Conservation (phyloP, 106 monocot species). For the Dioscorea alata region DNA sequence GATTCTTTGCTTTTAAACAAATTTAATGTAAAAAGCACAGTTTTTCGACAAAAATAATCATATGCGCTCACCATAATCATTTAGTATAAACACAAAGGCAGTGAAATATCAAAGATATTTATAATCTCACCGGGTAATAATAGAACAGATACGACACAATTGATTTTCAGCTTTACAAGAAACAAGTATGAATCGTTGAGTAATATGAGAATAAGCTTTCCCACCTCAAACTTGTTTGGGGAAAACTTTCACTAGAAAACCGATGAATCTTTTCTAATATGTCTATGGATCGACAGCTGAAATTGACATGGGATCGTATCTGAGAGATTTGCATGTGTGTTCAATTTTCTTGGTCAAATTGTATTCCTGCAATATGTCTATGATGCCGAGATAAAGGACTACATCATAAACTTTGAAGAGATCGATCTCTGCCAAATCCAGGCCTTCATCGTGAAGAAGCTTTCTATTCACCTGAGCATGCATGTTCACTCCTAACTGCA, state of each 20-base stretch:
- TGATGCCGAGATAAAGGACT: slow-evolving; percentile 92
- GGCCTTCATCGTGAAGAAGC: slow-evolving; percentile 25
- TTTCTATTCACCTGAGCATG: slow-evolving; percentile 68
- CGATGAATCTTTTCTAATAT: slow-evolving; percentile 69
- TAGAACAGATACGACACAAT: too few relatives aligned
- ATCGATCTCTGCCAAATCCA: slow-evolving; percentile 26
- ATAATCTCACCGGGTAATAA: too few relatives aligned
- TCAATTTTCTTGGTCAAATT: slow-evolving; percentile 78
- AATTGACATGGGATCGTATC: slow-evolving; percentile 71
- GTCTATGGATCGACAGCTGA: slow-evolving; percentile 77
- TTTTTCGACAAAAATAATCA: too few relatives aligned
- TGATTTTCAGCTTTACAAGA: too few relatives aligned
- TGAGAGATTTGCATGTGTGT: slow-evolving; percentile 71
- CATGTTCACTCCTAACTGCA: slow-evolving; percentile 97
- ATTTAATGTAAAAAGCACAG: too few relatives aligned
- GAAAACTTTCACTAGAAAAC: slow-evolving; percentile 87
- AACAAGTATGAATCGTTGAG: too few relatives aligned
- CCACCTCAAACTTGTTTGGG: slow-evolving; percentile 41
- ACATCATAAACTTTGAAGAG: slow-evolving; percentile 69
- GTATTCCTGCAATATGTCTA: slow-evolving; percentile 92
- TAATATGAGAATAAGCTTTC: not conserved
- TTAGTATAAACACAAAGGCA: too few relatives aligned
- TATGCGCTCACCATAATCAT: too few relatives aligned
- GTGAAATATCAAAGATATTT: too few relatives aligned
- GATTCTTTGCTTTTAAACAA: too few relatives aligned